Base-by-base conservation (phyloP, 257 asterid genomes). In the Linaria vulgaris region DNA sequence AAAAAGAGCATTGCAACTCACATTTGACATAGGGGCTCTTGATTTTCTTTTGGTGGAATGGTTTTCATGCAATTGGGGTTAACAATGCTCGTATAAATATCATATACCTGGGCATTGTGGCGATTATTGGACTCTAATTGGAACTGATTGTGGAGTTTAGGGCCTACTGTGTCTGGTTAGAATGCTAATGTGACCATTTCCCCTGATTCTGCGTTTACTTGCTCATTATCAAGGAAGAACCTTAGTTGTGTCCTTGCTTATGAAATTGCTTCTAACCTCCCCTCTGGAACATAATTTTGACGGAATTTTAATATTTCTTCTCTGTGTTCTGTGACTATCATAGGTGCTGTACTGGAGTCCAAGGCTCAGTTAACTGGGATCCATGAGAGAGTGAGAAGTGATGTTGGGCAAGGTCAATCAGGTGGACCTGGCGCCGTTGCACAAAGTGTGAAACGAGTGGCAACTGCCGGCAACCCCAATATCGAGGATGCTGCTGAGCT, bases 341-440 rank as follows among this genome's bases (percentile, higher is more conserved):
- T 69, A 92, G 99, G 97, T 66, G 92, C 82, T 54, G 95, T 94
- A 27, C 59, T 90, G 70, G 92, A 90, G 76, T 81, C 97, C 31
- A 94, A 87, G 74, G 72, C 99, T 55, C 97, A 82, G 53, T 71
- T 94, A 69, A 82, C 81, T 10, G 99, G 99, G 46, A 77, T 84
- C 68, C 95, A 88, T 21, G 97, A 90, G 85, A 85, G 99, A 78
- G 99, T 94, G 71, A 82, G 97, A 76, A 94, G 95, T 0, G 99
- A 90, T 66, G 56, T 21, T 21, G 50, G 78, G 12, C 74, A 64
- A 57, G 76, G 80, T 64, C 77, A 76, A 65, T 37, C 83, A 30
- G 66, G 44, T 52, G 67, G 65, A 56, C 64, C 80, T 68, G 17
- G 55, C 21, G 78, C 59, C 30, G 48, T 68, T 37, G 65, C 83